These are phyloP conservation scores for Nitzschia palea DNA, from an alignment of 108 stramenopile genomes.

Conservation along the genomic window DNA sequence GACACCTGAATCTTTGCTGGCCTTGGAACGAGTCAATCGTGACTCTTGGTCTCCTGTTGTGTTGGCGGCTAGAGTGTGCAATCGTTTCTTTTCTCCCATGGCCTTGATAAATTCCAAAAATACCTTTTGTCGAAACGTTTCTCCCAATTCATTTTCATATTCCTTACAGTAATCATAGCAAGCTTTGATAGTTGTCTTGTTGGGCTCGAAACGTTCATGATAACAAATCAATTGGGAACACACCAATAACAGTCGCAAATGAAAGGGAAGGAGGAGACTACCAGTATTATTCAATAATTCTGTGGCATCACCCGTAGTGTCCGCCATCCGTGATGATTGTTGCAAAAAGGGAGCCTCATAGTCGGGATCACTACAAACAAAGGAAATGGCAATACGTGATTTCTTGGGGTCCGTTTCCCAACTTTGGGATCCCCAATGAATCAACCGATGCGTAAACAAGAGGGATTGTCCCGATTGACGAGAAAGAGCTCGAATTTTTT, in stretches of 20 bases:
- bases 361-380: slow-evolving; percentile 63
- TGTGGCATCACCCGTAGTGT: background rate
- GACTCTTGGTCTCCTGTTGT: no score
- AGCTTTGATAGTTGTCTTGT: slow-evolving; percentile 37
- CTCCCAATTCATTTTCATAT: slow-evolving; percentile 52
- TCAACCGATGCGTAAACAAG: slow-evolving; percentile 68
- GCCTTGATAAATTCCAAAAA: slow-evolving; percentile 75
- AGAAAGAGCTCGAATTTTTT: slow-evolving; percentile 71
- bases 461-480: slow-evolving; percentile 57
- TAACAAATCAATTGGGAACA: slow-evolving; percentile 79
- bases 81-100: slow-evolving; percentile 56
- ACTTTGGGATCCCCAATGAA: slow-evolving; percentile 77
- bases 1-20: no score
- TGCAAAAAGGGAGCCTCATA: slow-evolving; percentile 60
- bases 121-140: slow-evolving; percentile 67
- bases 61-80: no score
- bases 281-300: no score
- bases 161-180: slow-evolving; percentile 69
- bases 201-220: slow-evolving; percentile 67
- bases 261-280: slow-evolving; percentile 47
- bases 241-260: slow-evolving; percentile 63
- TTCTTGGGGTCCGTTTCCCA: slow-evolving; percentile 22
- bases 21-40: no score
- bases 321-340: slow-evolving; percentile 10
- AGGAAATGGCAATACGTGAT: slow-evolving; percentile 70